Evolutionary conservation across 305 asterid species (phyloP).

Genomic region (Withania somnifera): DNA sequence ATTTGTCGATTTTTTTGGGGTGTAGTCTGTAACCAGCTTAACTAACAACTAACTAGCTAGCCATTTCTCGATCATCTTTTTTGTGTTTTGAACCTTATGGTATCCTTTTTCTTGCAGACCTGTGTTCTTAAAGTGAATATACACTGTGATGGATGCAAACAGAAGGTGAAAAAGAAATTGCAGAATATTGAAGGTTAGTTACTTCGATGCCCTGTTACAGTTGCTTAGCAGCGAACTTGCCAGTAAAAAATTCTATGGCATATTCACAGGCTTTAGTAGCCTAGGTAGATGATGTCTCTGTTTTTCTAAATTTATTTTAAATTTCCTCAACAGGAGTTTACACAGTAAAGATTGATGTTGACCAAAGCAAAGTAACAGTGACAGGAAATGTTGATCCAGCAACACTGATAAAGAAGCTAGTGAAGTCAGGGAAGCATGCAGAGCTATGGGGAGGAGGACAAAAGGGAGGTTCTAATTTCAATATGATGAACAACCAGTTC

Average conservation of each 20-base stretch:
- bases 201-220: neutral
- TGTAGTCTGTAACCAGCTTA: neutral
- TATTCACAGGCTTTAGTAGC: neutral
- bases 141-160: conserved; percentile 72
- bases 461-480: conserved; percentile 18
- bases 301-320: neutral
- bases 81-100: neutral
- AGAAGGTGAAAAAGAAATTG: conserved; percentile 50
- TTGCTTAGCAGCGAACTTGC: neutral
- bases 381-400: conserved; percentile 59
- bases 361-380: conserved; percentile 53
- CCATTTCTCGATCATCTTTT: neutral
- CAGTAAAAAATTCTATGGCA: neutral
- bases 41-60: neutral
- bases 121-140: conserved; percentile 50
- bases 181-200: conserved; percentile 50
- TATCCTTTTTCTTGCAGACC: conserved; percentile 28
- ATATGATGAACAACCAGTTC: conserved; percentile 26
- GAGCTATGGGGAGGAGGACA: conserved; percentile 49
- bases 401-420: conserved; percentile 44
- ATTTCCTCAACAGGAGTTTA: conserved; percentile 37
- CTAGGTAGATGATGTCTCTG: neutral
- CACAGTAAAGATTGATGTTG: conserved; percentile 41
- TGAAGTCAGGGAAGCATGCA: conserved; percentile 61
- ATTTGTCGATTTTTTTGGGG: neutral